Conservation (phyloP, 148 eudicot genomes). For the Chenopodium berlandieri region DNA sequence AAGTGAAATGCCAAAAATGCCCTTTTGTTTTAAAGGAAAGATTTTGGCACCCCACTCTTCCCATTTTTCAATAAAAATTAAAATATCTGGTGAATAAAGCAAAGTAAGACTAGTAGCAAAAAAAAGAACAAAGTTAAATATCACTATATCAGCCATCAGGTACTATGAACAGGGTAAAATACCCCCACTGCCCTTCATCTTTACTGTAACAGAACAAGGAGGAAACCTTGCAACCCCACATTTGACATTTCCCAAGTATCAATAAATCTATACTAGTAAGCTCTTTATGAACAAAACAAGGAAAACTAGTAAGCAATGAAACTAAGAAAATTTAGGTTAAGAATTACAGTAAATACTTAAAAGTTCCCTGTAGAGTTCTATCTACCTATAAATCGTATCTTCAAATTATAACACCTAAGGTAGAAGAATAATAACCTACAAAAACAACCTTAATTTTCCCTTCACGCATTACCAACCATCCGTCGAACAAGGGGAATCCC, state of each 20-base stretch:
- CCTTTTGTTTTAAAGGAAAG: neutral
- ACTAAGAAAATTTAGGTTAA: too few relatives aligned
- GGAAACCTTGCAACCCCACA: constrained; percentile 8
- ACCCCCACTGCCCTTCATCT: neutral
- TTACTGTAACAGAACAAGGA: neutral
- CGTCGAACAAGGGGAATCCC: too few relatives aligned
- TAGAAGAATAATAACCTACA: too few relatives aligned
- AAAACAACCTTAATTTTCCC: too few relatives aligned
- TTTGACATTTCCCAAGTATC: neutral
- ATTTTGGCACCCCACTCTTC: neutral
- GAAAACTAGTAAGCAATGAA: neutral
- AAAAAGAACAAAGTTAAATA: neutral
- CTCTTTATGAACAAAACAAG: neutral
- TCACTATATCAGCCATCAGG: neutral
- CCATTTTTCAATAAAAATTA: neutral
- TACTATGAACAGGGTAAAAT: neutral
- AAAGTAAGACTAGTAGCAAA: constrained; percentile 6
- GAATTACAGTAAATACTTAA: too few relatives aligned
- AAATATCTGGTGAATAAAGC: neutral
- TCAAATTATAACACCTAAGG: too few relatives aligned
- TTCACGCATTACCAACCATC: too few relatives aligned
- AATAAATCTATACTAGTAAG: neutral
- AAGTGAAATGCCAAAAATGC: neutral
- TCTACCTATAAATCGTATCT: too few relatives aligned
- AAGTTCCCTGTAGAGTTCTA: too few relatives aligned